These are phyloP conservation scores for Chytriomyces confervae DNA, from an alignment of 192 early-diverging fungal genomes.

Conservation along the genomic window DNA sequence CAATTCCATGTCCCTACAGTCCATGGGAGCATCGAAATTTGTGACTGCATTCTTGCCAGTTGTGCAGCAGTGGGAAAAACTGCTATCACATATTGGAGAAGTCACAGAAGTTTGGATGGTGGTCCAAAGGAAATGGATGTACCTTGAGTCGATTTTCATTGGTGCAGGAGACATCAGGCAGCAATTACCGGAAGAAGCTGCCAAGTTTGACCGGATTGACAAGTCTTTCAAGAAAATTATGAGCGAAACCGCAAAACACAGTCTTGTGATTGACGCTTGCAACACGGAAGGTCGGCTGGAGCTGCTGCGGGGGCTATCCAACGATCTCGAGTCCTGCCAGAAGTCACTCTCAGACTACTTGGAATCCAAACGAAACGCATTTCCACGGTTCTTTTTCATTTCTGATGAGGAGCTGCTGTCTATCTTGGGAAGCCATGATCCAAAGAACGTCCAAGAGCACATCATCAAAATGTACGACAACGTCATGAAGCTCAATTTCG, in stretches of 20 bases:
- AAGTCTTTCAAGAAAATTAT: slow-evolving; percentile 67
- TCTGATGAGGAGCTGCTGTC: slow-evolving; percentile 68
- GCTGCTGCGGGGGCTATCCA: slow-evolving; percentile 56
- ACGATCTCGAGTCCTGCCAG: slow-evolving; percentile 65
- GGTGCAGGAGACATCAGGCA: slow-evolving; percentile 63
- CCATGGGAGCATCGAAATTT: slow-evolving; percentile 63
- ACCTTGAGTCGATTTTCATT: slow-evolving; percentile 67
- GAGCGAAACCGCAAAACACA: slow-evolving; percentile 63
- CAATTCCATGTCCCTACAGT: slow-evolving; percentile 62
- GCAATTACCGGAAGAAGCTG: slow-evolving; percentile 68
- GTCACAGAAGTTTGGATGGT: slow-evolving; percentile 67
- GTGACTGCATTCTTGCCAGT: slow-evolving; percentile 60
- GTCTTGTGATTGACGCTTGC: slow-evolving; percentile 60
- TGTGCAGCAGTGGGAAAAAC: slow-evolving; percentile 68
- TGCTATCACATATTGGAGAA: slow-evolving; percentile 63
- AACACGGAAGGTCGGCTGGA: slow-evolving; percentile 58
- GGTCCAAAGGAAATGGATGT: slow-evolving; percentile 68
- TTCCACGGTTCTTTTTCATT: slow-evolving; percentile 68
- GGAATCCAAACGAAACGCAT: slow-evolving; percentile 65
- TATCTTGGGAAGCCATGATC: slow-evolving; percentile 66
- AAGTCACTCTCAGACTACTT: slow-evolving; percentile 67
- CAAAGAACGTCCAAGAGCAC: slow-evolving; percentile 67
- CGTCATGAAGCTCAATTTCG: slow-evolving; percentile 65
- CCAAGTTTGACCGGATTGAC: slow-evolving; percentile 63
- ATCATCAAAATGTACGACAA: slow-evolving; percentile 74